Base-by-base conservation (phyloP, 805 yeast species). In the Scheffersomyces coipomensis region DNA sequence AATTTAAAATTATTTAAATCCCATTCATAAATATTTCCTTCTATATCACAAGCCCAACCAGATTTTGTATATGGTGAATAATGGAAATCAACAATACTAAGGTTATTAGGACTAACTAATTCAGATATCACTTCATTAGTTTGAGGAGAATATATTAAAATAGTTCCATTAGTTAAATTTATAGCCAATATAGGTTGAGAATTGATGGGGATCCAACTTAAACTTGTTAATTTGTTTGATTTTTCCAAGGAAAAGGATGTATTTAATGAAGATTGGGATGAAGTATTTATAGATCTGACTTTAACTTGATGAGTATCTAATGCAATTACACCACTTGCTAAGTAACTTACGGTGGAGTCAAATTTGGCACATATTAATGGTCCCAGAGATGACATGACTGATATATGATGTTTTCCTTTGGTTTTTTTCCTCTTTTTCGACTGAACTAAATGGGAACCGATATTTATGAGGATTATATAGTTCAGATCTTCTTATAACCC, bases 271-370 rank as follows among this genome's bases (percentile, higher is more conserved):
- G 71, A 56, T 19, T 64, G 71, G 10, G 30, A 27, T 9, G 78
- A 68, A 10, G 71, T 52, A 27, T 60, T 58, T 3, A 71, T 52
- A 15, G 84, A 72, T 52, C 81, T 83, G 2, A 85, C 85, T 40
- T 81, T 71, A 27, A 88, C 64, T 47, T 80, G 79, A 52, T 85
- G 91, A 4, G 81, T 69, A 57, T 86, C 91, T 43, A 88, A 72
- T 1, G 88, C 83, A 25, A 79, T 76, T 16, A 78, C 65, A 1
- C 78, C 87, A 33, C 80, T 76, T 19, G 90, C 88, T 49, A 81
- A 72, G 52, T 71, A 73, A 32, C 75, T 67, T n/a, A 84, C 81
- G 1, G 76, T 60, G 10, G 80, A 72, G 58, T 88, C 91, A 56
- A 81, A 87, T 29, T 62, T 64, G 18, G 83, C 71, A 13, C 65